Percentiles rank a stretch among this genome's conserved stretches.
These are phyloP conservation scores for Kurtzmaniella quercitrusa DNA, from an alignment of 1,139 yeast species.

Conservation along the genomic window DNA sequence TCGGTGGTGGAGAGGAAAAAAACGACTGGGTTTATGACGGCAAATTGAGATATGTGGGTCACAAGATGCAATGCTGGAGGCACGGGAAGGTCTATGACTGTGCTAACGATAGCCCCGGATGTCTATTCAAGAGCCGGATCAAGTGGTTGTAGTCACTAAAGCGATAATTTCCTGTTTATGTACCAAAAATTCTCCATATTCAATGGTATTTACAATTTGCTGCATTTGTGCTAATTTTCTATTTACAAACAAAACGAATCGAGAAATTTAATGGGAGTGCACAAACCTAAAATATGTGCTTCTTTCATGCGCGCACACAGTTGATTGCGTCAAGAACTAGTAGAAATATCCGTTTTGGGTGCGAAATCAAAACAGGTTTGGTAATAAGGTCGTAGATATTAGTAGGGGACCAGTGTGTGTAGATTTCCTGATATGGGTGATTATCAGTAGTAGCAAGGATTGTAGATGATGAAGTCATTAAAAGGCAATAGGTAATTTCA, in stretches of 20 bases:
- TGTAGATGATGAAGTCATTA: too few species aligned
- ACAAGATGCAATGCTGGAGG: neutral
- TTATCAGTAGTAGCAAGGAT: too few species aligned
- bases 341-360: conserved; percentile 2
- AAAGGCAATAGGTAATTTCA: too few species aligned
- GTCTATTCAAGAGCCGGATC: neutral
- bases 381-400: neutral
- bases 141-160: neutral
- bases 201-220: conserved; percentile 9
- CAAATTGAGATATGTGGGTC: neutral
- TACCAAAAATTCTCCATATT: conserved; percentile 8
- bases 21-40: too few species aligned
- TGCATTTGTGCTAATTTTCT: conserved; percentile 8
- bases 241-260: conserved; percentile 15
- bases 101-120: neutral
- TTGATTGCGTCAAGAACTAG: conserved; percentile 3
- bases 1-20: too few species aligned
- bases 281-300: neutral
- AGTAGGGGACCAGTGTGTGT: neutral
- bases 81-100: neutral
- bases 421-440: neutral
- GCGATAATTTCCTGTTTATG: conserved; percentile 8
- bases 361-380: conserved; percentile 6
- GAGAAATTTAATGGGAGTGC: conserved; percentile 11
- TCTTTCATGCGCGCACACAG: neutral